phyloP scores from a whole-genome alignment of 495 filamentous ascomycete species.

The Penicillium canescens region DNA sequence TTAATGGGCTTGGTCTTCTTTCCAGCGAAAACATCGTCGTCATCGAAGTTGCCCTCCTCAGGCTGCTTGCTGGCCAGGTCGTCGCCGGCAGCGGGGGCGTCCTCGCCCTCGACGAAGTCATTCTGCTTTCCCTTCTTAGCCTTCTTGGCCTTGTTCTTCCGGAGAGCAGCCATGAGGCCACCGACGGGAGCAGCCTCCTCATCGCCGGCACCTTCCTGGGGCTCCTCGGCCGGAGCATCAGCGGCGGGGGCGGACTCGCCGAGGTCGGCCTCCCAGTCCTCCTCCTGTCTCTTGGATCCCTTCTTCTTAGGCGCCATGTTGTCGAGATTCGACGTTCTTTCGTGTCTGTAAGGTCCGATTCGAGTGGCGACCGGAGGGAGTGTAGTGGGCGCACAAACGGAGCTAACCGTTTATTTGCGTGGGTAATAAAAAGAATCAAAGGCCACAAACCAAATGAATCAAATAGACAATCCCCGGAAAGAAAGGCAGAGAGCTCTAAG shows the following conservation, averaged over 20 bases:
- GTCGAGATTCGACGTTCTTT: slow-evolving; percentile 10
- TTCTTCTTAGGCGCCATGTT: slow-evolving; percentile 93
- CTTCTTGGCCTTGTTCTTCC: slow-evolving; percentile 88
- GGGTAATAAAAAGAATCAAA: no score
- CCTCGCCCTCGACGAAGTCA: slow-evolving; percentile 74
- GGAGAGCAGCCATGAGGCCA: slow-evolving; percentile 81
- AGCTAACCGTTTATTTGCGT: slow-evolving; percentile 34
- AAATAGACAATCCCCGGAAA: slow-evolving; percentile 18
- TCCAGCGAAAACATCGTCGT: slow-evolving; percentile 76
- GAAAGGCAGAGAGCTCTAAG: slow-evolving; percentile 17
- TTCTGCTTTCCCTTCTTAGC: slow-evolving; percentile 86
- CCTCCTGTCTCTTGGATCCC: slow-evolving; percentile 80
- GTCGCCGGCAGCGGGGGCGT: slow-evolving; percentile 33
- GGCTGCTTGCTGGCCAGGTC: slow-evolving; percentile 68
- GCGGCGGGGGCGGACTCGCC: slow-evolving; percentile 68
- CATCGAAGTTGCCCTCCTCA: slow-evolving; percentile 82
- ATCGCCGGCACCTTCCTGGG: slow-evolving; percentile 39
- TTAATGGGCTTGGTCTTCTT: slow-evolving; percentile 62
- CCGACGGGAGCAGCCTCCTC: slow-evolving; percentile 58
- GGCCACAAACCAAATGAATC: slow-evolving; percentile 8
- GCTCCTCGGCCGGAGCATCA: slow-evolving; percentile 46
- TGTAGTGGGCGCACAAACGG: slow-evolving; percentile 32
- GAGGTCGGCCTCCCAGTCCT: slow-evolving; percentile 97
- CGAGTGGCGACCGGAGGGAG: slow-evolving; percentile 17
- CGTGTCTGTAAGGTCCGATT: slow-evolving; percentile 13